Conservation (phyloP, 371 early-diverging fungal species). For the Coemansia sp. region DNA sequence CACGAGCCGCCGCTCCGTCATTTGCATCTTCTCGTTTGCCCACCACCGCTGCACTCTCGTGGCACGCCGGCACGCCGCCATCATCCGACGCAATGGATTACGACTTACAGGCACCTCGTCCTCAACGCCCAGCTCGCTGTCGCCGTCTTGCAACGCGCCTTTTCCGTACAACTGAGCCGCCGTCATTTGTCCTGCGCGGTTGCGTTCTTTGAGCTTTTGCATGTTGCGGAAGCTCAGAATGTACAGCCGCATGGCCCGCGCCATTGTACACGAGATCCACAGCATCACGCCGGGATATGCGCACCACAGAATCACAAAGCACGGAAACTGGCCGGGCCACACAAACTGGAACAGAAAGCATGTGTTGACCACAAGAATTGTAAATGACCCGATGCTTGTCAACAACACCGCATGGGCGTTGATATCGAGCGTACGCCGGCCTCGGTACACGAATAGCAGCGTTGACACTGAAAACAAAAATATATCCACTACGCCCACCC, state of each 20-base stretch:
- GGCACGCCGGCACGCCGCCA: background rate
- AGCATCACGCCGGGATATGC: constrained; percentile 52
- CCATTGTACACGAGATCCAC: constrained; percentile 53
- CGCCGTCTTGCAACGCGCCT: constrained; percentile 31
- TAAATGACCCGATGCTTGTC: constrained; percentile 50
- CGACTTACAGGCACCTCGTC: background rate
- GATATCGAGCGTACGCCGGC: constrained; percentile 48
- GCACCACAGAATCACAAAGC: constrained; percentile 52
- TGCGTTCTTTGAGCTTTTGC: constrained; percentile 50
- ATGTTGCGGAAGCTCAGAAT: constrained; percentile 49
- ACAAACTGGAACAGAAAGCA: constrained; percentile 52
- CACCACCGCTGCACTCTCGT: constrained; percentile 30
- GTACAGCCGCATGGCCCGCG: constrained; percentile 52
- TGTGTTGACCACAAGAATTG: constrained; percentile 50
- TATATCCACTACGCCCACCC: constrained; percentile 47
- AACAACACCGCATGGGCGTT: constrained; percentile 50
- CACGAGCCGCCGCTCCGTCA: constrained; percentile 49
- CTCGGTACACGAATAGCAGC: constrained; percentile 46
- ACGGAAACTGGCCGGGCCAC: constrained; percentile 51
- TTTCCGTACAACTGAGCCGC: constrained; percentile 49
- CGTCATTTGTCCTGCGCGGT: constrained; percentile 48
- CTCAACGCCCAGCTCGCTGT: constrained; percentile 3
- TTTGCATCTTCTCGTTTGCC: constrained; percentile 32
- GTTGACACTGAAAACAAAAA: constrained; percentile 44
- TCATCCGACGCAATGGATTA: background rate